These are phyloP conservation scores for Barbarea vulgaris DNA, from an alignment of 345 rosid genomes.

Conservation along the genomic window DNA sequence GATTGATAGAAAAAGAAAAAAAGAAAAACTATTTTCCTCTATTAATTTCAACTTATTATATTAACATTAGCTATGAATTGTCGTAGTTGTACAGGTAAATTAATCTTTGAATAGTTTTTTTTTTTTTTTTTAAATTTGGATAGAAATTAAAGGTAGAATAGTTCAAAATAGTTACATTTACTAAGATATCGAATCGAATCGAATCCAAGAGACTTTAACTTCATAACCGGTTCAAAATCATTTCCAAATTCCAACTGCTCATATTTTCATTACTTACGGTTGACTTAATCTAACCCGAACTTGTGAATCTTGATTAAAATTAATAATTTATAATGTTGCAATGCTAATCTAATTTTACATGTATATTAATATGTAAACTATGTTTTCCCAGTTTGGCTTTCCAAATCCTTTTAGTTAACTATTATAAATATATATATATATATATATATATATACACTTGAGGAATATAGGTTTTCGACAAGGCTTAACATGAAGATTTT, in stretches of 20 bases:
- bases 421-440: too few species aligned
- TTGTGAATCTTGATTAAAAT: slow-evolving; percentile 6
- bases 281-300: slow-evolving; percentile 1
- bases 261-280: neutral
- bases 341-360: neutral
- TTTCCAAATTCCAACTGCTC: neutral
- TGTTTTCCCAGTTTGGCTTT: too few species aligned
- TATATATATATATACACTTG: neutral
- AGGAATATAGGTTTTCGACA: slow-evolving; percentile 19
- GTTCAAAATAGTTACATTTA: slow-evolving; percentile 14
- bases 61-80: neutral
- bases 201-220: slow-evolving; percentile 2
- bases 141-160: neutral
- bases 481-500: slow-evolving; percentile 16
- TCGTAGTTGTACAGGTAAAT: slow-evolving; percentile 4
- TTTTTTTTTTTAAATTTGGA: neutral
- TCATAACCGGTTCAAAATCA: neutral
- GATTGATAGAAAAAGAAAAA: neutral
- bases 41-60: neutral
- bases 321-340: neutral
- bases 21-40: neutral
- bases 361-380: too few species aligned
- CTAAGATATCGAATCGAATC: neutral
- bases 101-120: neutral
- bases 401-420: too few species aligned